Evolutionary conservation across 202 grass and related monocot species (phyloP).

Genomic region (Setaria italica): DNA sequence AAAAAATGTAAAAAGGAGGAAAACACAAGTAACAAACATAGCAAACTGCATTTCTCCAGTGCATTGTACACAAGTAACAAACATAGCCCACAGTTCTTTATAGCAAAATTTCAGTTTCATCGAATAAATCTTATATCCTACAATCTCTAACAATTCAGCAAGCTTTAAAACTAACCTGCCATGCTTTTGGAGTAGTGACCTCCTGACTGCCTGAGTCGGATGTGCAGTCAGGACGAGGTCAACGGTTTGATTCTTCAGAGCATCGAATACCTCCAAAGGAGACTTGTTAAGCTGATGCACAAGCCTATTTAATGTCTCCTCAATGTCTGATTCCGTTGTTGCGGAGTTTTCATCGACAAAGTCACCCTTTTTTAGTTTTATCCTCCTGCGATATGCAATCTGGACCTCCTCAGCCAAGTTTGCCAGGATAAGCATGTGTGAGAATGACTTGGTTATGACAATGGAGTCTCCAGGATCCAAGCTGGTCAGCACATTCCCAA

Average conservation of each 20-base stretch:
- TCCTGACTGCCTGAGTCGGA: conserved; percentile 90
- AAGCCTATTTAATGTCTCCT: conserved; percentile 88
- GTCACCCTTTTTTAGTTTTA: conserved; percentile 89
- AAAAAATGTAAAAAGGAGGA: background rate
- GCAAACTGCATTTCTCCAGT: background rate
- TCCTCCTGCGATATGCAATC: conserved; percentile 83
- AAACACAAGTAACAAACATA: background rate
- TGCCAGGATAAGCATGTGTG: conserved; percentile 96
- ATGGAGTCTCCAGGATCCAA: conserved; percentile 91
- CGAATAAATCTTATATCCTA: background rate
- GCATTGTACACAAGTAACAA: background rate
- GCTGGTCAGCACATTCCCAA: conserved; percentile 71
- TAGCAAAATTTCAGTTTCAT: background rate
- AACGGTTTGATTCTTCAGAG: conserved; percentile 86
- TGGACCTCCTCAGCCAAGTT: conserved; percentile 98
- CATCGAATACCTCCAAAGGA: conserved; percentile 80
- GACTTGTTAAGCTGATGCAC: conserved; percentile 78
- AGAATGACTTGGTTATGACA: conserved; percentile 84
- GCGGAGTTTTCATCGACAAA: conserved; percentile 91
- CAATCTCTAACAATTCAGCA: conserved; percentile 21
- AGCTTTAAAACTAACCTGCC: conserved; percentile 65
- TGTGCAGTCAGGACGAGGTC: conserved; percentile 97
- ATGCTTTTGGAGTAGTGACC: conserved; percentile 96
- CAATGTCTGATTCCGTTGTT: conserved; percentile 87
- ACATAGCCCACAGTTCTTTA: background rate